Conservation (phyloP, 257 asterid genomes). For the Paulownia fortunei region DNA sequence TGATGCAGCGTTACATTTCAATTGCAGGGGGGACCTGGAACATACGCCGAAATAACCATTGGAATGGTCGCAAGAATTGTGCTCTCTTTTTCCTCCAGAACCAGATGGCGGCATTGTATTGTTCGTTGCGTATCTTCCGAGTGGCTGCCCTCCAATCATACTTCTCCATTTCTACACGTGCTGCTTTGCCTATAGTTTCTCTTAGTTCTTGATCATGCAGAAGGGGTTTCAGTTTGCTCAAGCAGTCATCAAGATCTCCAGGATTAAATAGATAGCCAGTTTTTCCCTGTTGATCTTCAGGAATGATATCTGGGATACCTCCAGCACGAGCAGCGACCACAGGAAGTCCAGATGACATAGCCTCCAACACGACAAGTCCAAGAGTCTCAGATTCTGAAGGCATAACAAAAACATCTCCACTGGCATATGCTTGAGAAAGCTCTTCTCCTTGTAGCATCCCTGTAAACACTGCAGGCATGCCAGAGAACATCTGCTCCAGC, state of each 20-base stretch:
- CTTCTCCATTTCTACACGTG: slow-evolving; percentile 83
- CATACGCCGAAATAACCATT: slow-evolving; percentile 64
- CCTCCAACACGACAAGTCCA: slow-evolving; percentile 90
- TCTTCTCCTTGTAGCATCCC: slow-evolving; percentile 96
- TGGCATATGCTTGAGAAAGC: slow-evolving; percentile 94
- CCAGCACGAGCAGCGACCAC: slow-evolving; percentile 97
- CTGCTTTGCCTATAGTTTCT: slow-evolving; percentile 74
- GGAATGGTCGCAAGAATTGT: slow-evolving; percentile 61
- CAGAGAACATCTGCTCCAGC: slow-evolving; percentile 73
- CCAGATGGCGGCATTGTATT: slow-evolving; percentile 87
- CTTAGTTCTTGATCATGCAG: slow-evolving; percentile 58
- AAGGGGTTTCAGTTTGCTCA: slow-evolving; percentile 75
- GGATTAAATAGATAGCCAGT: slow-evolving; percentile 78
- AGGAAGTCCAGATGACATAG: slow-evolving; percentile 94
- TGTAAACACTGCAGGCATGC: slow-evolving; percentile 84
- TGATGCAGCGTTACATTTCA: too few relatives aligned
- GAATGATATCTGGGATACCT: slow-evolving; percentile 89
- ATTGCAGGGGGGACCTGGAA: slow-evolving; percentile 39
- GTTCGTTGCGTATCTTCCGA: slow-evolving; percentile 73
- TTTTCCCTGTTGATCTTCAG: slow-evolving; percentile 82
- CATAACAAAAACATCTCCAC: slow-evolving; percentile 89
- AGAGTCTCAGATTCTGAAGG: slow-evolving; percentile 97
- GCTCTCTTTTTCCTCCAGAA: slow-evolving; percentile 89
- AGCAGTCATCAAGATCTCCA: slow-evolving; percentile 82
- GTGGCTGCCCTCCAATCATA: slow-evolving; percentile 97